Percentiles rank a stretch among this genome's conserved stretches.
Evolutionary conservation across 768 basidiomycete genomes (phyloP).

Genomic region (Suillus discolor): DNA sequence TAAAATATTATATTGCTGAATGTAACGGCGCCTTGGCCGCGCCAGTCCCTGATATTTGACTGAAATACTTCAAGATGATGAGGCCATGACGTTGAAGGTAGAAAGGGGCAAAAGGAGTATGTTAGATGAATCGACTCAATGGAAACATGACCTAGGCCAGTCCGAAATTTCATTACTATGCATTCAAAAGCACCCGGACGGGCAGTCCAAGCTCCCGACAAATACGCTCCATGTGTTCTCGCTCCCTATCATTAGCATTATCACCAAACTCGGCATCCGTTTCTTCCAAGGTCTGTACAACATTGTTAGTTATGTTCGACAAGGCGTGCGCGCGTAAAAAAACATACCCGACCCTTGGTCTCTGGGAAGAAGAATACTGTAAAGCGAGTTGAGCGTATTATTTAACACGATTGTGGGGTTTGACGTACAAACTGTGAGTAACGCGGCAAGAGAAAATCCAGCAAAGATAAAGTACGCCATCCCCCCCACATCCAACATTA

Average conservation of each 20-base stretch:
- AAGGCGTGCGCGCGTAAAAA: background rate
- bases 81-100: background rate
- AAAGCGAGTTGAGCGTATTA: background rate
- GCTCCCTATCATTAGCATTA: constrained; percentile 27
- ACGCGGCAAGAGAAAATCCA: constrained; percentile 33
- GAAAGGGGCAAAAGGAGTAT: background rate
- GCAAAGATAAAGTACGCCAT: constrained; percentile 38
- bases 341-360: constrained; percentile 45
- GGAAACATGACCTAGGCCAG: background rate
- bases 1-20: no score
- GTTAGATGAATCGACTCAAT: background rate
- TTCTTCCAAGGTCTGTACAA: constrained; percentile 32
- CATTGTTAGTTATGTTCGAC: background rate
- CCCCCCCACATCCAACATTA: constrained; percentile 46
- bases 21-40: no score
- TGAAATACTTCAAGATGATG: no score
- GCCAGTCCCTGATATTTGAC: no score
- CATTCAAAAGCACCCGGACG: constrained; percentile 21
- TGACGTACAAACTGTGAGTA: constrained; percentile 31
- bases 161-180: background rate
- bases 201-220: constrained; percentile 34
- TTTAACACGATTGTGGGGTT: background rate
- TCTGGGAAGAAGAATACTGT: constrained; percentile 34
- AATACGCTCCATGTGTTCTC: constrained; percentile 30
- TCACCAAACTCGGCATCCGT: constrained; percentile 38